These are phyloP conservation scores for Biscogniauxia marginata DNA, from an alignment of 2,329 filamentous ascomycete genomes.

Conservation along the genomic window DNA sequence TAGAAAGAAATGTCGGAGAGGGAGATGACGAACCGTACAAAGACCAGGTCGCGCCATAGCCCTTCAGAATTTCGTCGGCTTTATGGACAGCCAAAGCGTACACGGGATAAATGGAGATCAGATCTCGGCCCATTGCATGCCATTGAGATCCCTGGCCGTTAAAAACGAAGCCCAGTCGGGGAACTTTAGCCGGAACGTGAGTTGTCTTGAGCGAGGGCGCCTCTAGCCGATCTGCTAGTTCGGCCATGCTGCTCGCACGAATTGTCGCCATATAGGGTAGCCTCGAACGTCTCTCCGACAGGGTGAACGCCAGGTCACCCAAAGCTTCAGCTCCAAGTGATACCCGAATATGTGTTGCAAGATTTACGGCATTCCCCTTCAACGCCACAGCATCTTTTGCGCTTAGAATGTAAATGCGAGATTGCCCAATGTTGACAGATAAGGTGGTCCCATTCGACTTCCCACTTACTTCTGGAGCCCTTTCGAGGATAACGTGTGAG, in stretches of 20 bases:
- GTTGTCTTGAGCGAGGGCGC: neutral
- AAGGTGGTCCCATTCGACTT: neutral
- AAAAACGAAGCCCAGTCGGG: conserved; percentile 16
- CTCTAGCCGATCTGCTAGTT: neutral
- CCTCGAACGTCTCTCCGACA: conserved; percentile 1
- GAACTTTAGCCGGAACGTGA: neutral
- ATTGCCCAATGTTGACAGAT: neutral
- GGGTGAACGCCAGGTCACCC: conserved; percentile 8
- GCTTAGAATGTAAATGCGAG: conserved; percentile 7
- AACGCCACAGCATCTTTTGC: conserved; percentile 5
- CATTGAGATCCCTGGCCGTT: conserved; percentile 23
- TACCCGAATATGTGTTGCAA: no score
- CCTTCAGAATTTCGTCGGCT: conserved; percentile 1
- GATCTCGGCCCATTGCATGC: conserved; percentile 20
- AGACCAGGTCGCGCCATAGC: conserved; percentile 14
- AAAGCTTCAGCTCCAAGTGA: neutral
- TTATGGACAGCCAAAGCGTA: neutral
- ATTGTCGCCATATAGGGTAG: neutral
- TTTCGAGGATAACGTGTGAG: conserved; percentile 31
- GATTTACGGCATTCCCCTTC: neutral
- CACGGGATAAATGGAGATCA: conserved; percentile 4
- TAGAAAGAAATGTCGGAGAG: conserved; percentile 21
- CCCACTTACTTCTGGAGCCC: neutral
- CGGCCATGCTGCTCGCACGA: neutral
- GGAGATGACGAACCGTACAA: conserved; percentile 5